Percentiles rank a stretch among this genome's conserved stretches.
Conservation (phyloP, 2,329 filamentous ascomycete genomes). For the Epichloe glyceriae region DNA sequence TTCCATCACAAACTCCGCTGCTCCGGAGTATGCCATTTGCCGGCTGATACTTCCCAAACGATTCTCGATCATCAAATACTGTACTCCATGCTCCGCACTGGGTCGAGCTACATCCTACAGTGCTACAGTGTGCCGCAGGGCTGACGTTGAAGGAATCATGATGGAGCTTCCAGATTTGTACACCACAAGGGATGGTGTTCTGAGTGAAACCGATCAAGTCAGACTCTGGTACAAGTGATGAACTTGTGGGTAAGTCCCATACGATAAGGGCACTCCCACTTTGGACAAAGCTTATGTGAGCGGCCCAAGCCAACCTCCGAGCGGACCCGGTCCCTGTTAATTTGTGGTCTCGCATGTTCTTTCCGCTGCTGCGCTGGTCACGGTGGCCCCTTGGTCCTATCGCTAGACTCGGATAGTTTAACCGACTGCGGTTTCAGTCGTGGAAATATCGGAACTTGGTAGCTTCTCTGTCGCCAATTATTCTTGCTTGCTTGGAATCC, state of each 20-base stretch:
- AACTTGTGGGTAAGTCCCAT: no score
- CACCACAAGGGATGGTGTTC: no score
- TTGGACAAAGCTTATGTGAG: neutral
- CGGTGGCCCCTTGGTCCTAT: neutral
- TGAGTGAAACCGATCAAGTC: no score
- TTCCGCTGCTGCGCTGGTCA: neutral
- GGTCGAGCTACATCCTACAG: no score
- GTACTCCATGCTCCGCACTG: no score
- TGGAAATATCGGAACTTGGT: neutral
- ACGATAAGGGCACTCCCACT: no score
- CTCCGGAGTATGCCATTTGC: neutral
- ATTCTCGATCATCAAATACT: no score
- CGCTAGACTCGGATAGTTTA: slow-evolving; percentile 4
- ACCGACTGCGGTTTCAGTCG: slow-evolving; percentile 4
- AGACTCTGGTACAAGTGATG: no score
- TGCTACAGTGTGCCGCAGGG: no score
- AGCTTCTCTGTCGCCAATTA: neutral
- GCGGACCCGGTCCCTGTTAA: neutral
- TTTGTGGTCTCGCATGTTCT: neutral
- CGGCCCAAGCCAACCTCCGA: neutral
- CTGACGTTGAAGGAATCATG: no score
- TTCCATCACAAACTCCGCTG: neutral
- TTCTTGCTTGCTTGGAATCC: neutral
- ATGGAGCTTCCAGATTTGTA: no score
- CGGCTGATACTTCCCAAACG: no score